Conservation (phyloP, 2,329 filamentous ascomycete species). For the Beauveria rudraprayagi region DNA sequence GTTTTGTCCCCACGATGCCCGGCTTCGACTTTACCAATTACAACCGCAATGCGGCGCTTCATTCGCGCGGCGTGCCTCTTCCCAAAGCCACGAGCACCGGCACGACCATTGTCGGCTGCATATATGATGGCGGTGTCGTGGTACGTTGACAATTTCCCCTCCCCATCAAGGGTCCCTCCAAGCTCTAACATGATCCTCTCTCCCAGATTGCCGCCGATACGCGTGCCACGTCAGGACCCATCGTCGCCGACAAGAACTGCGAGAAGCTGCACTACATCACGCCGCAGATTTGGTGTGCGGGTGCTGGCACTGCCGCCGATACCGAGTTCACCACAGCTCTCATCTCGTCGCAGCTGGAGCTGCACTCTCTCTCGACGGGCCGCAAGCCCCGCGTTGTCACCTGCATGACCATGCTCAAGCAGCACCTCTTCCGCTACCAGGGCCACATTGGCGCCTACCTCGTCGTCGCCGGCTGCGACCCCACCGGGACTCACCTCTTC, state of each 20-base stretch:
- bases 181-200: background rate
- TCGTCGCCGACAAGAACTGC: conserved; percentile 99
- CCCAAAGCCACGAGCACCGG: conserved; percentile 98
- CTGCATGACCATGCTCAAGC: conserved; percentile 99
- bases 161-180: background rate
- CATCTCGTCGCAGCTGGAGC: conserved; percentile 96
- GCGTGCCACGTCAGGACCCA: conserved; percentile 90
- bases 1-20: conserved; percentile 53
- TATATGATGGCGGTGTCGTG: conserved; percentile 94
- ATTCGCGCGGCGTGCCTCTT: conserved; percentile 85
- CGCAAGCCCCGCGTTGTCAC: conserved; percentile 96
- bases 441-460: conserved; percentile 97
- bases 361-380: conserved; percentile 92
- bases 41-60: conserved; percentile 95
- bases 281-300: conserved; percentile 98
- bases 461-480: conserved; percentile 92
- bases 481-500: conserved; percentile 90
- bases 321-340: conserved; percentile 98
- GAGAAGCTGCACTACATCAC: conserved; percentile 99
- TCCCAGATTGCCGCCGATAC: conserved; percentile 90
- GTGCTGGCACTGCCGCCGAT: conserved; percentile 93
- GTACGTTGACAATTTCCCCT: conserved; percentile 41
- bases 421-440: conserved; percentile 98
- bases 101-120: conserved; percentile 96
- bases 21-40: conserved; percentile 99